phyloP scores from a whole-genome alignment of 768 basidiomycete genomes.

The Trametes punicea region DNA sequence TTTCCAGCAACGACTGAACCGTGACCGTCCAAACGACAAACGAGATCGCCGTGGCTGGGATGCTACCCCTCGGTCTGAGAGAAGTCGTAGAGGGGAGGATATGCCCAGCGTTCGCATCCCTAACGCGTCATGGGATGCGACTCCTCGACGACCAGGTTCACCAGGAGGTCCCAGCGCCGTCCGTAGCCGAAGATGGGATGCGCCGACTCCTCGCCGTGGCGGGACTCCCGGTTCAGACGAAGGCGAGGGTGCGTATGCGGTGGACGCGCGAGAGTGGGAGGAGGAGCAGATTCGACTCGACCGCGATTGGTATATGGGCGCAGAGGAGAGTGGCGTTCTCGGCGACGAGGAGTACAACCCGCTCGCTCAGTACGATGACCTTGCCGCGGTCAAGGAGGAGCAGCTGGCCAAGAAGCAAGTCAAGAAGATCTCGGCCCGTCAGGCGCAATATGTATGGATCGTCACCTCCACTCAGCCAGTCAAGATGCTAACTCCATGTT shows the following conservation, averaged over 20 bases:
- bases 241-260: slow-evolving; percentile 35
- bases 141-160: slow-evolving; percentile 52
- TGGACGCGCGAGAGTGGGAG: slow-evolving; percentile 92
- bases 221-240: slow-evolving; percentile 70
- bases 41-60: slow-evolving; percentile 45
- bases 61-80: slow-evolving; percentile 59
- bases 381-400: slow-evolving; percentile 61
- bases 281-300: slow-evolving; percentile 92
- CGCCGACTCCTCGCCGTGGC: slow-evolving; percentile 75
- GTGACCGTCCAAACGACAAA: slow-evolving; percentile 44
- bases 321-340: slow-evolving; percentile 79
- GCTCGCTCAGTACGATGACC: slow-evolving; percentile 89
- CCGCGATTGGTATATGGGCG: slow-evolving; percentile 94
- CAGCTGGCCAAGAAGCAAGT: slow-evolving; percentile 76
- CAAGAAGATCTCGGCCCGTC: slow-evolving; percentile 87
- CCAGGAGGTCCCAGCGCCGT: slow-evolving; percentile 1
- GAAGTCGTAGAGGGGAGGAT: slow-evolving; percentile 46
- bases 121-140: slow-evolving; percentile 93
- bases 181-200: slow-evolving; percentile 64
- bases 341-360: slow-evolving; percentile 93
- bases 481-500: slow-evolving; percentile 19
- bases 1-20: slow-evolving; percentile 89
- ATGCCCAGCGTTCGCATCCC: slow-evolving; percentile 87
- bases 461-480: too few species aligned
- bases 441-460: slow-evolving; percentile 87